A percentile compares a stretch with the other conserved stretches of the same genome.
Evolutionary conservation across 2,329 filamentous ascomycete species (phyloP).

Genomic region (Davidsoniella australis): DNA sequence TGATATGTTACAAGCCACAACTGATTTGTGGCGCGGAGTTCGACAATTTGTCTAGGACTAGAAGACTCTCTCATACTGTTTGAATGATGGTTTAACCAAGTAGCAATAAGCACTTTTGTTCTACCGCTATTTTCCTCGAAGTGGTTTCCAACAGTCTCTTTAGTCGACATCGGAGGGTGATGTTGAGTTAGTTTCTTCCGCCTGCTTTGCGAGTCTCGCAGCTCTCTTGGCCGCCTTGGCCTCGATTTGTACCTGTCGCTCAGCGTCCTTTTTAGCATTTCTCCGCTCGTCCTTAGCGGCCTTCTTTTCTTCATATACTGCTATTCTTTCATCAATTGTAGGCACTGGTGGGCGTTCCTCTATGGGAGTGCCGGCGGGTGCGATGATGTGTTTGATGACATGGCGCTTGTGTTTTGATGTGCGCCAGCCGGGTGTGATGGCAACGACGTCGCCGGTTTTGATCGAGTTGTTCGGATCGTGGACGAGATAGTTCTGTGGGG

Average conservation of each 20-base stretch:
- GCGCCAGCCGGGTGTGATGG: constrained; percentile 49
- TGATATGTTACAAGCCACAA: too few species aligned
- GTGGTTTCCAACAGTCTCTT: too few species aligned
- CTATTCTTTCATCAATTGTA: constrained; percentile 42
- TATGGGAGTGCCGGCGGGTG: constrained; percentile 46
- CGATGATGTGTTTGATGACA: constrained; percentile 58
- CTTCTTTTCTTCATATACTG: constrained; percentile 35
- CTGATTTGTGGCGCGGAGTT: too few species aligned
- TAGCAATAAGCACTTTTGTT: too few species aligned
- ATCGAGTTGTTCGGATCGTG: constrained; percentile 64
- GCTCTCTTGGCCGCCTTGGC: constrained; percentile 8
- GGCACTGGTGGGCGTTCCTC: constrained; percentile 49
- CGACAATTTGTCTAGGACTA: not conserved
- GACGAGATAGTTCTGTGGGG: constrained; percentile 49
- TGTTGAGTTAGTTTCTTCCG: not conserved
- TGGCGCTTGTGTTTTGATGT: constrained; percentile 52
- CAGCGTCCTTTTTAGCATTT: constrained; percentile 20
- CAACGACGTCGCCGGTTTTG: constrained; percentile 56
- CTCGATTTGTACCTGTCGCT: constrained; percentile 11
- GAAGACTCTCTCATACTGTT: not conserved
- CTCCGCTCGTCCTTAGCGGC: constrained; percentile 39
- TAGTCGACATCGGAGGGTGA: too few species aligned
- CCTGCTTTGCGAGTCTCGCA: not conserved
- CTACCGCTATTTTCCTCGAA: too few species aligned
- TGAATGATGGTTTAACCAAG: not conserved